phyloP scores from a whole-genome alignment of 768 basidiomycete genomes.

The Paxillus ammoniavirescens region DNA sequence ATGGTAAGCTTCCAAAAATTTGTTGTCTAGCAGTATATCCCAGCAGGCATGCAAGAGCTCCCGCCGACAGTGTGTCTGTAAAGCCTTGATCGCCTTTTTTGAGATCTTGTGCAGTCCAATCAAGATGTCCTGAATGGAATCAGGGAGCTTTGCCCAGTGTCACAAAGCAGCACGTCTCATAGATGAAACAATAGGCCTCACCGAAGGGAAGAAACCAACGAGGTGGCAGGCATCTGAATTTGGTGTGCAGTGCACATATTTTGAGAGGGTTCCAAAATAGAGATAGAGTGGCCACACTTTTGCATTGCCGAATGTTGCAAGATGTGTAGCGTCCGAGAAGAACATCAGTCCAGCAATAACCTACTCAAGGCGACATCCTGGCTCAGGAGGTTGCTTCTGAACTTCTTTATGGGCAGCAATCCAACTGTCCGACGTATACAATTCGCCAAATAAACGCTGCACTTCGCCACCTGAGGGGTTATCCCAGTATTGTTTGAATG shows the following conservation, averaged over 20 bases:
- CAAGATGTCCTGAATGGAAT: not conserved
- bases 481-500: slow-evolving; percentile 20
- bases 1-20: slow-evolving; percentile 16
- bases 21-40: slow-evolving; percentile 18
- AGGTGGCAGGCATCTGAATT: not conserved
- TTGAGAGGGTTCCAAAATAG: slow-evolving; percentile 6
- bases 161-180: too few relatives aligned
- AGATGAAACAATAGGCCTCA: not conserved
- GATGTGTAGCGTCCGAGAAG: too few relatives aligned
- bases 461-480: not conserved
- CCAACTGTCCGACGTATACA: slow-evolving; percentile 17
- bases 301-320: too few relatives aligned
- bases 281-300: slow-evolving; percentile 4
- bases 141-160: not conserved
- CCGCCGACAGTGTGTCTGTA: slow-evolving; percentile 12
- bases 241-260: not conserved
- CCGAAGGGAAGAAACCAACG: slow-evolving; percentile 1
- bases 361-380: slow-evolving; percentile 11
- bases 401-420: slow-evolving; percentile 16
- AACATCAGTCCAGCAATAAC: not conserved
- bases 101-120: not conserved
- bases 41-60: slow-evolving; percentile 21
- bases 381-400: slow-evolving; percentile 5
- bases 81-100: not conserved
- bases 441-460: slow-evolving; percentile 14